Evolutionary conservation across 331 rosid genomes (phyloP).

Genomic region (Rosa hybrid): DNA sequence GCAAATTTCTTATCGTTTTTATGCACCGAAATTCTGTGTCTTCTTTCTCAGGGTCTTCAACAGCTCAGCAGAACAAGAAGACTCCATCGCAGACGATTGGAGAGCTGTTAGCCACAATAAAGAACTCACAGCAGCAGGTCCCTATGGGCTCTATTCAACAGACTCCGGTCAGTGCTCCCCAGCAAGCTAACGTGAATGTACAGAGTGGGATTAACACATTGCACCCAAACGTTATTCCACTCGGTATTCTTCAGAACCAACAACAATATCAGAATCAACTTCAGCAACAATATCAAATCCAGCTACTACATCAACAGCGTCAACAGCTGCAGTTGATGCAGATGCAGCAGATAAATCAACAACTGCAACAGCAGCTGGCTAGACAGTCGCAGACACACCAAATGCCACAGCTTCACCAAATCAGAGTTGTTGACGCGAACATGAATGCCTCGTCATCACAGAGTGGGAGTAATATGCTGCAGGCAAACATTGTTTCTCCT

Average conservation of each 20-base stretch:
- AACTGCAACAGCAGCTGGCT: conserved; percentile 58
- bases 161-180: conserved; percentile 64
- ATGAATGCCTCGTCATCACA: too few relatives aligned
- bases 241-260: too few relatives aligned
- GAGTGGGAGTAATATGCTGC: conserved; percentile 33
- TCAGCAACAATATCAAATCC: too few relatives aligned
- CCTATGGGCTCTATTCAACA: conserved; percentile 71
- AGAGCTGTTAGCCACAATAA: background rate
- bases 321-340: conserved; percentile 18
- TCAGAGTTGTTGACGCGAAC: conserved; percentile 44
- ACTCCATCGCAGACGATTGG: conserved; percentile 48
- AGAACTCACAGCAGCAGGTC: conserved; percentile 62
- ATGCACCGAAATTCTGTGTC: conserved; percentile 66
- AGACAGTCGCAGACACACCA: conserved; percentile 64
- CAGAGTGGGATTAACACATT: conserved; percentile 45
- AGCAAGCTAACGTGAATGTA: conserved; percentile 58
- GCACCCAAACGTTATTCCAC: too few relatives aligned
- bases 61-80: conserved; percentile 60
- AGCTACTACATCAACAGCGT: too few relatives aligned
- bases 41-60: conserved; percentile 49
- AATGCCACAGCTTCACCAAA: conserved; percentile 67
- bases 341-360: conserved; percentile 43
- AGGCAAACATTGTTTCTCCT: conserved; percentile 52
- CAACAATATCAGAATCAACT: too few relatives aligned
- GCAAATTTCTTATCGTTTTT: conserved; percentile 24